phyloP scores from a whole-genome alignment of 78 protist species.

The Emiliania huxleyi region DNA sequence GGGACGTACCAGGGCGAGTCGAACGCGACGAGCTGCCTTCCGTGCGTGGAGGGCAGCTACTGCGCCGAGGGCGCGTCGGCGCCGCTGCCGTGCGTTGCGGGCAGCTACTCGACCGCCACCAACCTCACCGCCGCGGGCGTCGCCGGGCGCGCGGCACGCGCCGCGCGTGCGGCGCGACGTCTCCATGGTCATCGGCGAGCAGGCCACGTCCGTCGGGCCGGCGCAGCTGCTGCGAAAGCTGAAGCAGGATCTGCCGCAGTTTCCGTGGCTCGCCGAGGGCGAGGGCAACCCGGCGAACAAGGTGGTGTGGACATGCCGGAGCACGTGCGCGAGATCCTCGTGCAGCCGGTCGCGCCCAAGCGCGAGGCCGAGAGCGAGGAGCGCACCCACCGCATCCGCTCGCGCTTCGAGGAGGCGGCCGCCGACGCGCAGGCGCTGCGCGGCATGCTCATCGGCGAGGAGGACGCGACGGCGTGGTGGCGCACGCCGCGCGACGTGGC shows the following conservation, averaged over 20 bases:
- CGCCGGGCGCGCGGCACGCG: too few relatives aligned
- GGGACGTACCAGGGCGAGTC: too few relatives aligned
- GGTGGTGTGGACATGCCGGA: neutral
- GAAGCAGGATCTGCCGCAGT: neutral
- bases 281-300: neutral
- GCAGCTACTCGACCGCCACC: too few relatives aligned
- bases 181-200: too few relatives aligned
- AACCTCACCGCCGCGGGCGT: too few relatives aligned
- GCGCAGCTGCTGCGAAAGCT: neutral
- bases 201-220: neutral
- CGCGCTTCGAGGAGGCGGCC: neutral
- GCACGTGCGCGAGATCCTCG: neutral
- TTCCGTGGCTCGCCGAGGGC: neutral
- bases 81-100: too few relatives aligned
- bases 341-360: neutral
- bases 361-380: neutral
- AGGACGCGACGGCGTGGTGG: slow-evolving; percentile 12
- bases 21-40: too few relatives aligned
- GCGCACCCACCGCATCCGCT: neutral
- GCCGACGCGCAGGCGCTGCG: neutral
- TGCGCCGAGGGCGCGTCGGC: too few relatives aligned
- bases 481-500: neutral
- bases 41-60: too few relatives aligned
- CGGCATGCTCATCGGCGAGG: neutral
- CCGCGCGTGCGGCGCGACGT: too few relatives aligned